Base-by-base conservation (phyloP, 2,329 filamentous ascomycete genomes). In the Venturia asperata region DNA sequence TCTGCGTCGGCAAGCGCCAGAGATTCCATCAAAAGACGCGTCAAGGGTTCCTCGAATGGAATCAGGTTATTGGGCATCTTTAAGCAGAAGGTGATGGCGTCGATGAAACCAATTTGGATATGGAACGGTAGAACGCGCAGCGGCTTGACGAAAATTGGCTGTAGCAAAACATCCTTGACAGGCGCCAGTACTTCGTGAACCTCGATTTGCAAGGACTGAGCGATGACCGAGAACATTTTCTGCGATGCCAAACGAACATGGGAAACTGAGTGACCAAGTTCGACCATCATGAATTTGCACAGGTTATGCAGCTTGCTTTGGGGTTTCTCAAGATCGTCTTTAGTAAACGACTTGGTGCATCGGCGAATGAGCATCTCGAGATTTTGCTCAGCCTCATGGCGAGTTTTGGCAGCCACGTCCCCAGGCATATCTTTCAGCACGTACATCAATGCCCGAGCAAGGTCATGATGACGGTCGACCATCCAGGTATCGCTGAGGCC, bases 341-440 rank as follows among this genome's bases (percentile, higher is more conserved):
- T 94, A 64, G 89, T 87, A 67, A 88, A 84, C 65, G 86, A 86
- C 76, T 90, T 90, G 52, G 89, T 92, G 73, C 92, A 92, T 66
- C 88, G 86, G 66, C 84, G 82, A 42, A 97, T 81, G 39, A 97
- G 84, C 52, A 90, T 83, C 70, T 93, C 87, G 27, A 99, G 81
- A 0, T 93, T 95, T 24, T 87, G 83, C 75, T 95, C 90, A 0
- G 94, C 92, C 67, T 91, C 87, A 42, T 87, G 82, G 43, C 94
- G 84, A 1, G 94, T 97, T 72, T 89, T 92, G 65, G 95, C 92
- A 1, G 95, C 93, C 0, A 99, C 82, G 74, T 99, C 94, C 65
- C 90, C 85, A 0, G 95, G 94, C 83, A 97, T 97, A 73, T 99
- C 94, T 77, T 99, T 99, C 79, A 99, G 91, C 68, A 99, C 92